A percentile compares a stretch with the other conserved stretches of the same genome.
Evolutionary conservation across 2,329 filamentous ascomycete genomes (phyloP).

Genomic region (Fusarium burgessii): DNA sequence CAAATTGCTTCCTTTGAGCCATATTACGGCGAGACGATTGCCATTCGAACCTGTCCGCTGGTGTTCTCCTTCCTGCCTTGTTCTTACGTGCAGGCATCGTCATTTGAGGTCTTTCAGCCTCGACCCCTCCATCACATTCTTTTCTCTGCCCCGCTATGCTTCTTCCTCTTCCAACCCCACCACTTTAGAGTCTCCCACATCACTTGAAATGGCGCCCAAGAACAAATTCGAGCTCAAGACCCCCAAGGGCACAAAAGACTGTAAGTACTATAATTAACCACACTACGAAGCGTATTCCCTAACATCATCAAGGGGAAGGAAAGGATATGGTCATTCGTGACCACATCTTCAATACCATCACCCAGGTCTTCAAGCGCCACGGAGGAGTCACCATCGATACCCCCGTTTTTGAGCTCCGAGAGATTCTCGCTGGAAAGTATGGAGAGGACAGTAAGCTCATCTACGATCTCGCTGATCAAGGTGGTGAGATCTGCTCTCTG

Average conservation of each 20-base stretch:
- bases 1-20: conserved; percentile 41
- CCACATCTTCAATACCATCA: conserved; percentile 81
- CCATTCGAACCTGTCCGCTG: not conserved
- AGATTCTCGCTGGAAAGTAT: conserved; percentile 90
- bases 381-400: conserved; percentile 85
- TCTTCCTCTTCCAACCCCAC: conserved; percentile 36
- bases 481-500: conserved; percentile 79
- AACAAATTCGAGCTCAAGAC: conserved; percentile 73
- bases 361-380: conserved; percentile 84
- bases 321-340: conserved; percentile 84
- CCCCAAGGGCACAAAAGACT: conserved; percentile 92
- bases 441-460: conserved; percentile 94
- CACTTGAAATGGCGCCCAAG: conserved; percentile 48
- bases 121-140: conserved; percentile 39
- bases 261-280: conserved; percentile 51
- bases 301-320: conserved; percentile 65
- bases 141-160: conserved; percentile 42
- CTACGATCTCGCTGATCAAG: conserved; percentile 88
- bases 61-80: conserved; percentile 16
- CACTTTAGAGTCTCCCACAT: conserved; percentile 38
- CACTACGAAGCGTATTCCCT: conserved; percentile 8
- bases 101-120: conserved; percentile 18
- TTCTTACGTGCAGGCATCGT: conserved; percentile 1
- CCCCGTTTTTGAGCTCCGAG: conserved; percentile 85
- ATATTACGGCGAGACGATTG: conserved; percentile 31